Evolutionary conservation across 2,329 filamentous ascomycete species (phyloP), one percentile per base, ranked within the genome.

Genomic region (Trichoderma endophyticum): DNA sequence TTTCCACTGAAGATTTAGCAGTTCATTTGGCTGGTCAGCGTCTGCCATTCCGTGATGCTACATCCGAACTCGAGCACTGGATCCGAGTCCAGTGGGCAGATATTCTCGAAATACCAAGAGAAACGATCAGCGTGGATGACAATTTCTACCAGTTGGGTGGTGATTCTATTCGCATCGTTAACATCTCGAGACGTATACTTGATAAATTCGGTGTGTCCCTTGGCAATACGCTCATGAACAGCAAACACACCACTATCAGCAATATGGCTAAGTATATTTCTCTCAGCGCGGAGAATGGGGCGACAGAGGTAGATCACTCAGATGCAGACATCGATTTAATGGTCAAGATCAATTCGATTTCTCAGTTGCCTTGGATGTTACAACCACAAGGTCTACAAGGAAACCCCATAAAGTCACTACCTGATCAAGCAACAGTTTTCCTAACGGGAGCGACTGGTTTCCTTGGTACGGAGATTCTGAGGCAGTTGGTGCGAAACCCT

Each of bases 191-290:
- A 28, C 62, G 48, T 30, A 70, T 74, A 15, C 39, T 65, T 6
- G 57, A 74, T 6, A 62, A 75, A 26, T 69, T 73, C n/a, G 62
- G 68, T 6, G 72, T 76, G 12, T 61, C 72, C n/a, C 64, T 76
- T 14, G 69, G 68, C 9, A 34, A 71, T 2, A 73, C 75, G 7
- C 61, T 74, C 24, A 70, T 75, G 66, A 76, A 74, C 59, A 73
- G 75, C 57, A 76, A 73, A 59, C 71, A 73, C 15, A 73, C 74
- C 0, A 75, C 73, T 0, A 68, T 76, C 62, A 71, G 51, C 15
- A 69, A 72, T 6, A 73, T 76, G 68, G 74, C 74, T 2, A 60
- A 72, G 14, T 73, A 69, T 15, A 72, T 76, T 21, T 74, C 74
- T 2, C 21, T 21, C n/a, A 56, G 54, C n/a, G n/a, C 64, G 0